These are phyloP conservation scores for Tetracladium setigerum DNA, from an alignment of 495 filamentous ascomycete genomes.

Conservation along the genomic window DNA sequence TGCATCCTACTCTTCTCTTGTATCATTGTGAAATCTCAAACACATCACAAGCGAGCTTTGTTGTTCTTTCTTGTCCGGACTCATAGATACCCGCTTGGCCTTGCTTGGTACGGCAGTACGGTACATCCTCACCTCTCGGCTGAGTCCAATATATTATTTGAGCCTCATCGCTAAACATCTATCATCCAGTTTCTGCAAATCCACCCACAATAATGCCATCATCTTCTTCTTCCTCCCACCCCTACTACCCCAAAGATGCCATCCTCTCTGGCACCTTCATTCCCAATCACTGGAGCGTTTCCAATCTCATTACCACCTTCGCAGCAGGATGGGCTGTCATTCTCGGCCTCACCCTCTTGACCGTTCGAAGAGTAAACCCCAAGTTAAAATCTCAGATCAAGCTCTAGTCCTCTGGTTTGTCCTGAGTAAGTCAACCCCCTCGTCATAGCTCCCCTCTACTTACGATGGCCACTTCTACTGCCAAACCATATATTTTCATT, in stretches of 20 bases:
- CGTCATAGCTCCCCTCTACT: background rate
- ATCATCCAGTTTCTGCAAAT: no score
- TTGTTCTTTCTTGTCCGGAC: no score
- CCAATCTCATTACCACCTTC: constrained; percentile 40
- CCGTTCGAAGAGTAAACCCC: constrained; percentile 33
- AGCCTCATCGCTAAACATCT: no score
- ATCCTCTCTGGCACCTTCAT: constrained; percentile 33
- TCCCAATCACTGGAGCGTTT: constrained; percentile 41
- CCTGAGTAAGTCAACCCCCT: constrained; percentile 36
- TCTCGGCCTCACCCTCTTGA: constrained; percentile 32
- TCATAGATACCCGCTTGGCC: no score
- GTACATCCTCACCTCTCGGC: no score
- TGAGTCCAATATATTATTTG: no score
- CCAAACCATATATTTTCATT: no score
- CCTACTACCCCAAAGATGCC: constrained; percentile 41
- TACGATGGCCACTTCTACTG: no score
- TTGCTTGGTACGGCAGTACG: no score
- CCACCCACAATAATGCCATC: background rate
- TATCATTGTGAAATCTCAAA: no score
- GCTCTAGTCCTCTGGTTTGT: constrained; percentile 52
- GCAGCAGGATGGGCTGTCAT: constrained; percentile 35
- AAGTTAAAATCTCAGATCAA: constrained; percentile 34
- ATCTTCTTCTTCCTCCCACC: constrained; percentile 18
- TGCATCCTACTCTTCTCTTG: no score
- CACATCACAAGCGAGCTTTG: no score